Evolutionary conservation across 306 rosid species (phyloP), one percentile per base, ranked within the genome.

Genomic region (Cicer cuneatum): DNA sequence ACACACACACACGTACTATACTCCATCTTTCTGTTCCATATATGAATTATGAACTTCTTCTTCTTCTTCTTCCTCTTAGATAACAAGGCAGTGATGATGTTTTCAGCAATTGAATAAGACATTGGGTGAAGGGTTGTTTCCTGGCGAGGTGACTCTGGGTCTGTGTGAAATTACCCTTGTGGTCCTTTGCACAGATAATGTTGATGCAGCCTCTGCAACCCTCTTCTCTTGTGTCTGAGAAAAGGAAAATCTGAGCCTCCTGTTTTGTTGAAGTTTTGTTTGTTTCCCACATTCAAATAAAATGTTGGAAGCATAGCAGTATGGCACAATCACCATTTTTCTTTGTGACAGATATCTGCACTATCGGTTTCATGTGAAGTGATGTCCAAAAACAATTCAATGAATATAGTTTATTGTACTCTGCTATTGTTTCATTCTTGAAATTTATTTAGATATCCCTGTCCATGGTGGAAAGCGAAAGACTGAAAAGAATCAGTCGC

Each of bases 21-120:
- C 10, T 54, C 1, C 38, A 8, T n/a, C 37, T 7, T 13, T 38
- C 11, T 12, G 0, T 13, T 15, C 11, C 13, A 6, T 46, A 7
- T 49, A 4, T 49, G 8, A 8, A 0, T 8, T 2, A 38, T 7
- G 2, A 9, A 0, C 39, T 14, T n/a, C 16, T 9, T 19, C 48
- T 53, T 14, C 58, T 54, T 54, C 68, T 67, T 13, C 46, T 8
- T 39, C 10, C 33, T 7, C 43, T 29, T 74, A 6, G 35, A 11
- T 72, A 13, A 54, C 19, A 49, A 39, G 79, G 79, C 70, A 79
- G 12, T 66, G 83, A 79, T 49, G 82, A 78, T 79, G 19, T 12
- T 79, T 33, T 64, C 14, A 35, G 13, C 63, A 64, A 42, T 72
- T 72, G 43, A 47, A 79, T 59, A 62, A 54, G 78, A 72, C 68